Conservation (phyloP, 2,329 filamentous ascomycete genomes). For the Fusarium hostae region DNA sequence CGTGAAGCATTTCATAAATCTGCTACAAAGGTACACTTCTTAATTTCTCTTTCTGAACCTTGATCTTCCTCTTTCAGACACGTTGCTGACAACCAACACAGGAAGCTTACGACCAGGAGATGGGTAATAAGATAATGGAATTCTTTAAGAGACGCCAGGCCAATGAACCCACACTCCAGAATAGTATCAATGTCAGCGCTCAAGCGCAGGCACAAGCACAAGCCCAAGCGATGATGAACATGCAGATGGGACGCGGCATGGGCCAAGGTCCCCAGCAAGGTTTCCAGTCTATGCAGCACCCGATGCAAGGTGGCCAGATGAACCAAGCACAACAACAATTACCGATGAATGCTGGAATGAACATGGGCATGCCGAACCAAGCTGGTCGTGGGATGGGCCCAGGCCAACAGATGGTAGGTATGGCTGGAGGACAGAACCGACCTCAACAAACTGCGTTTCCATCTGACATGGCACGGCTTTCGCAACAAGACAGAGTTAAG, state of each 20-base stretch:
- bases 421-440: conserved; percentile 51
- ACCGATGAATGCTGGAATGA: conserved; percentile 45
- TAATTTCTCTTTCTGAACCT: background rate
- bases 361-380: conserved; percentile 51
- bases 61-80: background rate
- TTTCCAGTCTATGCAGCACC: conserved; percentile 69
- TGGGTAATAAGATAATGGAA: conserved; percentile 59
- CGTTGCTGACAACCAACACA: conserved; percentile 46
- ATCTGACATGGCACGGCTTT: conserved; percentile 53
- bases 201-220: conserved; percentile 52
- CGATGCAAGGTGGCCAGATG: conserved; percentile 66
- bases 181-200: conserved; percentile 59
- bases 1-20: conserved; percentile 59
- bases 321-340: conserved; percentile 55
- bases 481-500: conserved; percentile 57
- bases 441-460: conserved; percentile 42
- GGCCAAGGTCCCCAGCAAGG: conserved; percentile 62
- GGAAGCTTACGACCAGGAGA: conserved; percentile 62
- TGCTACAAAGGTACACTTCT: conserved; percentile 58
- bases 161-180: conserved; percentile 61
- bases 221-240: conserved; percentile 62
- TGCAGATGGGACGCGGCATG: conserved; percentile 65
- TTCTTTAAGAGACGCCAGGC: conserved; percentile 62
- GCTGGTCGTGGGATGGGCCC: conserved; percentile 55
- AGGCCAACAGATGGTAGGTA: conserved; percentile 54